Base-by-base conservation (phyloP, 441 rosid genomes). In the Pelargonium australe region DNA sequence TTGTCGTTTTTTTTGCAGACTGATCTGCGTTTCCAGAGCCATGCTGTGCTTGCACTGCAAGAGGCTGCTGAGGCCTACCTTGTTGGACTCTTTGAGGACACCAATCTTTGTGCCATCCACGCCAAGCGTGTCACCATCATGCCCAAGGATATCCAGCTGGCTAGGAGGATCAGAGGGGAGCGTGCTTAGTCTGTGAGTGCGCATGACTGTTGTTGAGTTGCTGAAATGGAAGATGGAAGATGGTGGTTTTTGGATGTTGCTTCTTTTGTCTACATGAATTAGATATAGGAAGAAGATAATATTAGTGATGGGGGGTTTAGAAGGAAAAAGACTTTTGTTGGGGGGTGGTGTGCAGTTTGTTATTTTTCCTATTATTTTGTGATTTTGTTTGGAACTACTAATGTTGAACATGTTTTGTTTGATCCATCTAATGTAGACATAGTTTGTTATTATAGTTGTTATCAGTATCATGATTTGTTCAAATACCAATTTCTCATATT, bases 21-120 rank as follows among this genome's bases (percentile, higher is more conserved):
- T 25, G 86, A 80, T 72, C 53, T 82, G 76, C 83, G 86, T 72
- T 82, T 82, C 78, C 86, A 82, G 77, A 82, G 86, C 75, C 86
- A 82, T 20, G 85, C 85, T 0, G 83, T 82, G 1, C 72, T 82
- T 49, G 85, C 85, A 4, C 70, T 82, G 10, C 85, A 82, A 78
- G 85, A 82, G 67, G 85, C 85, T 0, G 85, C 85, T 0, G 85
- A 82, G 63, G 85, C 85, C 0, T 82, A 82, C 67, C 81, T 82
- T 0, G 83, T 82, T 2, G 85, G 85, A 43, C 80, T 82, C 2
- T 82, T 82, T 19, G 85, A 82, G 60, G 85, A 82, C 73, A 82
- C 85, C 10, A 82, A 82, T 65, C 76, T 82, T 10, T 80, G 84
- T 2, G 85, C 85, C 31, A 80, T 82, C 44, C 85, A 82, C 0